phyloP scores from a whole-genome alignment of 1,284 basidiomycete species.

The Anthracocystis walkeri region DNA sequence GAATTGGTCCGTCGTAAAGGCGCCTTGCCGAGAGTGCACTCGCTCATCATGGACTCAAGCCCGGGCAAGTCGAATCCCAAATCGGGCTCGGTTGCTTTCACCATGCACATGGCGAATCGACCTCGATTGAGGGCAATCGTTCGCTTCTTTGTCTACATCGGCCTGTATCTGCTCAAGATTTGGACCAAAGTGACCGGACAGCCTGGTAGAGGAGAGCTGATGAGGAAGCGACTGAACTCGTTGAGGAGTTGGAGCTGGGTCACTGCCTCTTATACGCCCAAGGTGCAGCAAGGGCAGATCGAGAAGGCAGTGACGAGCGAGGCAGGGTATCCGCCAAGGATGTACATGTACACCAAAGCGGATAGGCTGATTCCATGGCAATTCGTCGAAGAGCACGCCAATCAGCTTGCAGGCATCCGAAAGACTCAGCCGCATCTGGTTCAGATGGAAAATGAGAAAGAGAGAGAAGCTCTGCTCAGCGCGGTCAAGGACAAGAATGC shows the following conservation, averaged over 20 bases:
- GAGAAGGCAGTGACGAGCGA: conserved; percentile 1
- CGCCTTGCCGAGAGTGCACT: conserved; percentile 20
- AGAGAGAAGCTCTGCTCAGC: conserved; percentile 15
- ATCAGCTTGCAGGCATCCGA: conserved; percentile 27
- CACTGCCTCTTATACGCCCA: conserved; percentile 25
- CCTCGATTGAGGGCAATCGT: conserved; percentile 36
- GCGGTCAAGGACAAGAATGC: background rate
- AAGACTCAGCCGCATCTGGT: conserved; percentile 20
- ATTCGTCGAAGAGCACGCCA: conserved; percentile 58
- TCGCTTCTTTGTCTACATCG: conserved; percentile 40
- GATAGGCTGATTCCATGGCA: conserved; percentile 58
- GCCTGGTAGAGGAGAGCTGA: conserved; percentile 37
- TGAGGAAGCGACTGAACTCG: conserved; percentile 50
- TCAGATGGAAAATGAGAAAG: conserved; percentile 37
- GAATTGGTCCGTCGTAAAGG: conserved; percentile 26
- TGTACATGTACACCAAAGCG: conserved; percentile 61
- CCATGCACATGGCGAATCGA: conserved; percentile 54
- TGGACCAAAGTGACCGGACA: conserved; percentile 39
- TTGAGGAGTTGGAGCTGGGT: conserved; percentile 52
- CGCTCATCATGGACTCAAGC: conserved; percentile 57
- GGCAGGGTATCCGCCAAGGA: conserved; percentile 45
- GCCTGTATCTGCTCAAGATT: conserved; percentile 36
- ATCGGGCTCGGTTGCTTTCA: conserved; percentile 53
- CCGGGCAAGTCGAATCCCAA: conserved; percentile 52
- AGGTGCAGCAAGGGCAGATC: background rate